A percentile compares a stretch with the other conserved stretches of the same genome.
Conservation (phyloP, 164 flowering plant species). For the Saururus chinensis region DNA sequence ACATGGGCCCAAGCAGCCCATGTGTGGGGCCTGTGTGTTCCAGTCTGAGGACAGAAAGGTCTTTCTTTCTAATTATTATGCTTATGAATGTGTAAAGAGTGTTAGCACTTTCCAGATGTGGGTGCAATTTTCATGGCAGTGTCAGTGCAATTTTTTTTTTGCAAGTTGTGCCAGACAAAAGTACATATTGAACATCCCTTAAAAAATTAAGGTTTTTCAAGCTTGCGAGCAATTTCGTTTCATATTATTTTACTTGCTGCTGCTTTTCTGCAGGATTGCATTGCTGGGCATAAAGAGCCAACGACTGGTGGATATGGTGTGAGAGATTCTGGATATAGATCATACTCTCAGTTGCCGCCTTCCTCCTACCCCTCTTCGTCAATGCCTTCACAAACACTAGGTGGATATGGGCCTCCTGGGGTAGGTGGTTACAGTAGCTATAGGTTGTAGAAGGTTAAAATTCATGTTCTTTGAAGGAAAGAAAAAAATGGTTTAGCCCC, state of each 20-base stretch:
- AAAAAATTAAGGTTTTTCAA: too few relatives aligned
- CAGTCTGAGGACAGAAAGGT: too few relatives aligned
- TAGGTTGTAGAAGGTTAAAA: constrained; percentile 29
- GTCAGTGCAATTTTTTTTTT: too few relatives aligned
- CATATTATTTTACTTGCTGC: background rate
- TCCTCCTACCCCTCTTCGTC: constrained; percentile 44
- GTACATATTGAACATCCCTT: too few relatives aligned
- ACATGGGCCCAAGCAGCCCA: too few relatives aligned
- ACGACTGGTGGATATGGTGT: constrained; percentile 34
- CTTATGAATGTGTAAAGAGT: too few relatives aligned
- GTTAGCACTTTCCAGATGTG: too few relatives aligned
- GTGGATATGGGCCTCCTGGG: constrained; percentile 55
- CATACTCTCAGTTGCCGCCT: constrained; percentile 39
- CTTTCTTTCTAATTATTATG: too few relatives aligned
- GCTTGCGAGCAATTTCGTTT: background rate
- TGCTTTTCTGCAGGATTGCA: constrained; percentile 38
- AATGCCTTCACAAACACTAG: constrained; percentile 30
- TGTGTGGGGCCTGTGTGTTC: too few relatives aligned
- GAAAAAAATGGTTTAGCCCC: background rate
- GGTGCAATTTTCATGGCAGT: too few relatives aligned
- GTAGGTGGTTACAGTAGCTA: constrained; percentile 45
- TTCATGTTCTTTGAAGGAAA: background rate
- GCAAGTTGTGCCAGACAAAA: too few relatives aligned
- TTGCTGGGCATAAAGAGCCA: constrained; percentile 47
- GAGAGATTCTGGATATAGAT: constrained; percentile 37